Percentiles rank a stretch among this genome's conserved stretches.
Evolutionary conservation across 2,329 filamentous ascomycete genomes (phyloP).

Genomic region (Sporothrix variecibatus): DNA sequence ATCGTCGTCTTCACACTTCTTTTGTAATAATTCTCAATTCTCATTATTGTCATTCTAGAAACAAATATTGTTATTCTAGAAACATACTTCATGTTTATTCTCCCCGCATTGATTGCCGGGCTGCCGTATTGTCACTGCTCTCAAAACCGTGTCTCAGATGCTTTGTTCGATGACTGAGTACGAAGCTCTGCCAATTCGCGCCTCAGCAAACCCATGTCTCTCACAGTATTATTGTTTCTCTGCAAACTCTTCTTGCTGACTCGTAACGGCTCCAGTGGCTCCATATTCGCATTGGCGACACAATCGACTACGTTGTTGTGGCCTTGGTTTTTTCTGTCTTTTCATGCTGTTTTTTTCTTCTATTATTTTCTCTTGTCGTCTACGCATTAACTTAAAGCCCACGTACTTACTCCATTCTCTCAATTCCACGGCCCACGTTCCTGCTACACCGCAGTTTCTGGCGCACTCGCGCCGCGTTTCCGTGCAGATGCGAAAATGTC

Average conservation of each 20-base stretch:
- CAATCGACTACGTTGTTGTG: neutral
- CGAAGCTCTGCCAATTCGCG: neutral
- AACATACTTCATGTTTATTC: neutral
- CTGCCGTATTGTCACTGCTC: neutral
- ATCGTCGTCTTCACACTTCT: neutral
- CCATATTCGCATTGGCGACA: neutral
- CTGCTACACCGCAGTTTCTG: neutral
- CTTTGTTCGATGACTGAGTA: conserved; percentile 12
- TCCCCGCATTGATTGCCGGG: neutral
- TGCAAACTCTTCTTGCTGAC: neutral
- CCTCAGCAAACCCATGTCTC: neutral
- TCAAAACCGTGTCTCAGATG: conserved; percentile 5
- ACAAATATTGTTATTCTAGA: neutral
- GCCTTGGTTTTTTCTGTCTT: neutral
- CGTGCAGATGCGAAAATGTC: neutral
- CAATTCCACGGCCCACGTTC: neutral
- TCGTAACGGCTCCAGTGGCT: neutral
- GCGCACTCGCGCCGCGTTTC: neutral
- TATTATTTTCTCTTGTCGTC: neutral
- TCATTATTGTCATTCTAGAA: too few species aligned
- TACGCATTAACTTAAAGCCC: too few species aligned
- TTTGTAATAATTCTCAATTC: neutral
- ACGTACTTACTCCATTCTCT: neutral
- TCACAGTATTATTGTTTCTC: neutral
- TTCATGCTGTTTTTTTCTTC: neutral